Evolutionary conservation across 2,329 filamentous ascomycete species (phyloP), one percentile per base, ranked within the genome.

Genomic region (Talaromyces marneffei): DNA sequence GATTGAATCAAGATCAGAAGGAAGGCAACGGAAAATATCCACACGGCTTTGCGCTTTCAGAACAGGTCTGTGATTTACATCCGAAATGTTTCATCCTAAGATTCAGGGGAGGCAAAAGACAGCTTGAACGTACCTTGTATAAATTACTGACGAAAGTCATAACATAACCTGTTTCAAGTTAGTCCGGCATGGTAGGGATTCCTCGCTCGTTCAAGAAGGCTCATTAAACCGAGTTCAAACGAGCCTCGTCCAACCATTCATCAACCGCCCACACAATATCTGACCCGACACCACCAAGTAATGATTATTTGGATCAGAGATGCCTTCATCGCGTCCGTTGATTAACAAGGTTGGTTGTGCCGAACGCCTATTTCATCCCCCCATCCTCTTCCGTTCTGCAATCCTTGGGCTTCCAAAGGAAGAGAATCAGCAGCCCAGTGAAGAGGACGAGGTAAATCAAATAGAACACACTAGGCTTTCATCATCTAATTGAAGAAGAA

Each of bases 291-390:
- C 73, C 73, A 54, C 83, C 84, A 86, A 85, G 82, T 75, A 77
- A 77, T 60, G 61, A 60, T n/a, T 55, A 29, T 75, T 64, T 63
- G 70, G 67, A 71, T 97, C 93, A 97, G 93, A 97, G 91, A 90
- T 95, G 88, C 91, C 89, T 87, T 89, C 84, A 88, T 91, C 86
- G 92, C 94, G 93, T 96, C 87, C 93, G 92, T 91, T 84, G 20
- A 64, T 85, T 91, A 95, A 97, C 92, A 97, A 97, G 93, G 89
- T 72, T 87, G 84, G 79, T 83, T 96, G 93, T 97, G 94, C 91
- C 93, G 92, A 90, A 97, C 94, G 92, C 94, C 88, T 84, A 92
- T 92, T 87, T 97, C 94, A 99, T 85, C 82, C 85, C 89, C 79
- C 85, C 85, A 79, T 79, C 53, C 80, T 81, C 78, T 78, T 82